Base-by-base conservation (phyloP, 2,329 filamentous ascomycete species). In the Verticillium nubilum region DNA sequence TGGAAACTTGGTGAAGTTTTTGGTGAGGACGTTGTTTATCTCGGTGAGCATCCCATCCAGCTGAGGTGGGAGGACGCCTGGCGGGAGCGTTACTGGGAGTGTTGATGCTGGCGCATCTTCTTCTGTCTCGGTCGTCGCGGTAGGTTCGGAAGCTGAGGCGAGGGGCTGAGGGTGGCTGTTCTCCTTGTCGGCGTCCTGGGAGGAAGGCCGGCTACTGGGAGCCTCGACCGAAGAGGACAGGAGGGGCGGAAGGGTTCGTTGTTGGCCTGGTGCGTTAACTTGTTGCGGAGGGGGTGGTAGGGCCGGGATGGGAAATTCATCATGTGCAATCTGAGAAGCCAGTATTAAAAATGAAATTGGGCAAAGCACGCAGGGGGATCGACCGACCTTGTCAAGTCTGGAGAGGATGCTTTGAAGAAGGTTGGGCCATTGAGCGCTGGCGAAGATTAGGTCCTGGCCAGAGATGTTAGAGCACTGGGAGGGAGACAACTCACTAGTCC, bases 221-320 rank as follows among this genome's bases (percentile, higher is more conserved):
- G 68, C 73, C 15, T 76, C 74, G 61, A 69, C 65, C 19, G 78
- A 73, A n/a, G 81, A 79, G 1, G 79, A 76, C 5, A 53, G 50
- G 4, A 52, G 25, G 25, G 78, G 72, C 55, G 76, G 65, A 64
- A 80, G 78, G 58, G 77, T 76, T 60, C 71, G 72, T 60, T 73
- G 76, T 62, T 70, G 74, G 65, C 70, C 68, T 61, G 76, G 69
- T 58, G 76, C 69, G 66, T 65, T 58, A 65, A 76, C 68, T 61
- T 75, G 73, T 52, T 76, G 67, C 26, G 74, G 74, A 13, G 76
- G 75, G 17, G 77, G 74, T 33, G 82, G 80, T 57, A 85, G 74
- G 58, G 77, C 80, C 12, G 90, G 90, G 66, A 89, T 87, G 50
- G 90, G 86, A 67, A 96, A 97, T 57, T 88, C 87, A 70, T 86